These are phyloP conservation scores for Yarrowia sp. DNA, from an alignment of 805 yeast genomes.

Conservation along the genomic window DNA sequence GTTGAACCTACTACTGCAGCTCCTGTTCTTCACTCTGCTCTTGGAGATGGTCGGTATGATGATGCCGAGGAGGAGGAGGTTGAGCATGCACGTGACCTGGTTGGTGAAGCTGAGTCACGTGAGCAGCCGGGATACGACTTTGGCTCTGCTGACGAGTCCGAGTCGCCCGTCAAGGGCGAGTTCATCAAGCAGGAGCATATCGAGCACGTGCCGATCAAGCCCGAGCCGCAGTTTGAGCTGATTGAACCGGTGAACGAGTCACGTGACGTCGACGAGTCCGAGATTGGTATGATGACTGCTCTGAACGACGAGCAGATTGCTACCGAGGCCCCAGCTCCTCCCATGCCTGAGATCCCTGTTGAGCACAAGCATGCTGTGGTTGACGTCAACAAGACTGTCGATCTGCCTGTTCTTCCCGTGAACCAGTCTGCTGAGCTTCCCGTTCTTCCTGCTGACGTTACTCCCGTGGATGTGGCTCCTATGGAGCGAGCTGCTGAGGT, in stretches of 20 bases:
- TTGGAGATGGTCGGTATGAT: neutral
- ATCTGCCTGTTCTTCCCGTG: neutral
- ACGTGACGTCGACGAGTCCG: neutral
- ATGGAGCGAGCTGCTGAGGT: neutral
- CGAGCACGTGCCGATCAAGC: neutral
- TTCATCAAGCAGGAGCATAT: constrained; percentile 3
- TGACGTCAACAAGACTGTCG: neutral
- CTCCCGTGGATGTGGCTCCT: neutral
- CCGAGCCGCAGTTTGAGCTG: constrained; percentile 11
- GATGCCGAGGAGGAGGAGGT: neutral
- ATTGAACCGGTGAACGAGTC: neutral
- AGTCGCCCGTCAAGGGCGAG: neutral
- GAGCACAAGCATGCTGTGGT: neutral
- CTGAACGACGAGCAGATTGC: neutral
- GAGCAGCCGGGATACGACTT: neutral
- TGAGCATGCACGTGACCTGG: neutral
- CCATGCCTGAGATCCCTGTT: neutral
- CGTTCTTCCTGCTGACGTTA: neutral
- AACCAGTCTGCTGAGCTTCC: neutral
- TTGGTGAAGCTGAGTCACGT: neutral
- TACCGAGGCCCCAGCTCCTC: neutral
- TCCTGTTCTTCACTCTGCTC: neutral
- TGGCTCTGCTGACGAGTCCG: neutral
- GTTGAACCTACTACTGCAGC: no score
- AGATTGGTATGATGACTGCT: constrained; percentile 15